Conservation (phyloP, 169 alveolate genomes). For the Eimeria falciformis region DNA sequence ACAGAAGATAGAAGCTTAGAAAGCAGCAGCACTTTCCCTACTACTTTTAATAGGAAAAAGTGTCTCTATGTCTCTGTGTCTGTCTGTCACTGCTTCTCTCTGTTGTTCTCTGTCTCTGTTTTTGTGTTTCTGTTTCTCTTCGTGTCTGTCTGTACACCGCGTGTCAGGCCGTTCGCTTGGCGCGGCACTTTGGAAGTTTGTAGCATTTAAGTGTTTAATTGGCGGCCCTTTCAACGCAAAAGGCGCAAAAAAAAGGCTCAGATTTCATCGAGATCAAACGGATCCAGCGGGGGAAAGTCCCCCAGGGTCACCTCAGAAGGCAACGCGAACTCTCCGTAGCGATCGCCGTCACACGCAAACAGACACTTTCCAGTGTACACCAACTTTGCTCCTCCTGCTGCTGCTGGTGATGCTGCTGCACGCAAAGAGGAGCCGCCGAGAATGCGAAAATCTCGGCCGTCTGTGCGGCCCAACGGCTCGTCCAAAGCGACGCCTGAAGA, state of each 20-base stretch:
- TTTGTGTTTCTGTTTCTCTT: no score
- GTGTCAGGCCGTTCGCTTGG: no score
- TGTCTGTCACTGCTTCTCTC: no score
- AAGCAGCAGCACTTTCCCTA: no score
- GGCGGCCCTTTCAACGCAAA: no score
- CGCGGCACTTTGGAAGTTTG: no score
- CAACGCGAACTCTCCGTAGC: constrained; percentile 88
- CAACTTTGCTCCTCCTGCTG: neutral
- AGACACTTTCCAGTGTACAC: constrained; percentile 78
- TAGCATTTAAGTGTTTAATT: no score
- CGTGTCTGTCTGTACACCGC: no score
- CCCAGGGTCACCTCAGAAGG: constrained; percentile 90
- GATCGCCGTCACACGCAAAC: constrained; percentile 87
- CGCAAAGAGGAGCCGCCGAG: neutral
- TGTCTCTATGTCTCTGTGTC: no score
- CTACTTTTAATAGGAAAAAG: no score
- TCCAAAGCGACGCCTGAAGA: constrained; percentile 90
- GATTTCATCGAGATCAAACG: constrained; percentile 85
- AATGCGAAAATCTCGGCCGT: constrained; percentile 85
- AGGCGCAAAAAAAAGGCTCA: neutral
- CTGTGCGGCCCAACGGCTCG: constrained; percentile 93
- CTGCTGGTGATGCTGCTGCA: neutral
- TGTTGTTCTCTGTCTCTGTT: no score
- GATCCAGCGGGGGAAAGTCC: constrained; percentile 92
- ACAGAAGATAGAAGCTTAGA: no score